Evolutionary conservation across 352 stramenopile species (phyloP).

Genomic region (Blastocystis sp.): DNA sequence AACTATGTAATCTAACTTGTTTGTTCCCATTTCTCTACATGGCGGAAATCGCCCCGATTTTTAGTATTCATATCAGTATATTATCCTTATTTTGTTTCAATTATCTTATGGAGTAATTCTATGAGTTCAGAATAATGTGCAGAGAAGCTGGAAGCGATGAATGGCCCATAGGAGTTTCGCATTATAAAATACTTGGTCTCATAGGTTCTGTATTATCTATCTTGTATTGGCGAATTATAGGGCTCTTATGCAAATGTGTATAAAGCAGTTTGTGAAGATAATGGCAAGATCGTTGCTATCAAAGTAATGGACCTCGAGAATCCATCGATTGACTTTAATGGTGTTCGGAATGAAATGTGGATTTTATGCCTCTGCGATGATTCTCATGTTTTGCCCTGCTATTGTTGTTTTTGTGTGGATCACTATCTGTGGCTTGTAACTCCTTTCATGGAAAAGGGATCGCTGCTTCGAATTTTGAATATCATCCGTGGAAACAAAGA

Average conservation of each 20-base stretch:
- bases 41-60: neutral
- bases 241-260: conserved; percentile 11
- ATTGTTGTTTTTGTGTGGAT: conserved; percentile 13
- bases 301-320: conserved; percentile 21
- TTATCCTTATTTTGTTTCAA: too few relatives aligned
- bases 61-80: neutral
- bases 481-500: neutral
- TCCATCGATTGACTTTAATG: neutral
- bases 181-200: conserved; percentile 1
- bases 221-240: neutral
- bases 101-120: neutral
- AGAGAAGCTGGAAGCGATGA: neutral
- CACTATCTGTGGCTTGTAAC: conserved; percentile 5
- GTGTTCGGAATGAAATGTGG: neutral
- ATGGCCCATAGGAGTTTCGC: neutral
- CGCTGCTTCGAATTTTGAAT: neutral
- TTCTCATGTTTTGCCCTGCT: neutral
- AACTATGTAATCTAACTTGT: conserved; percentile 12
- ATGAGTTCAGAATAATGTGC: neutral
- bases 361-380: neutral
- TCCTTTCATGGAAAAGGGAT: conserved; percentile 29
- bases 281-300: neutral
- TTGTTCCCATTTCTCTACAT: neutral
- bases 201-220: neutral
- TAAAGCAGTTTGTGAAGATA: conserved; percentile 10